phyloP scores from a whole-genome alignment of 768 basidiomycete species.

The Phaeolepiota aurea region DNA sequence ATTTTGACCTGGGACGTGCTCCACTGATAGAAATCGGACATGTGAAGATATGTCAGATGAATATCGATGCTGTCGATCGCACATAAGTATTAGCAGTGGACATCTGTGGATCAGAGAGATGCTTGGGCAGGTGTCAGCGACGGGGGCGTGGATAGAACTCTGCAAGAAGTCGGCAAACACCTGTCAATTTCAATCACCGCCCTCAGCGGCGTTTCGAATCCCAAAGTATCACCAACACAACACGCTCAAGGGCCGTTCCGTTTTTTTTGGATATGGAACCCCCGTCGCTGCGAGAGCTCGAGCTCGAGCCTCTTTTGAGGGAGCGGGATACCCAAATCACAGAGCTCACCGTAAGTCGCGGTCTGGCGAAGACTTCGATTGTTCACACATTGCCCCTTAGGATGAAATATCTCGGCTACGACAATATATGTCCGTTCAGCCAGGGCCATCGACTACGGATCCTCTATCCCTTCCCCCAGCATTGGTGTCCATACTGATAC shows the following conservation, averaged over 20 bases:
- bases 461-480: slow-evolving; percentile 65
- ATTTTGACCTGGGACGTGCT: too few relatives aligned
- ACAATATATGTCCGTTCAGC: slow-evolving; percentile 53
- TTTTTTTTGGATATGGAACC: slow-evolving; percentile 42
- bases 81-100: too few relatives aligned
- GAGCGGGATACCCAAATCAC: slow-evolving; percentile 66
- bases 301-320: slow-evolving; percentile 73
- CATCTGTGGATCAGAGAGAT: too few relatives aligned
- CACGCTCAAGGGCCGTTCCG: neutral
- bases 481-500: slow-evolving; percentile 58
- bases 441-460: slow-evolving; percentile 50
- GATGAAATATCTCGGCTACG: slow-evolving; percentile 68
- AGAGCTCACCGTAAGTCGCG: slow-evolving; percentile 55
- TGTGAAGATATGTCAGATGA: too few relatives aligned
- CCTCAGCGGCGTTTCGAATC: slow-evolving; percentile 1
- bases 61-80: too few relatives aligned
- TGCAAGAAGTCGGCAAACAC: too few relatives aligned
- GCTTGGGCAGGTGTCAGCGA: too few relatives aligned
- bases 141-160: too few relatives aligned
- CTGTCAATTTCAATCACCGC: neutral
- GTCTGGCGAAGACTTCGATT: slow-evolving; percentile 5
- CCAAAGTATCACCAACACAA: neutral
- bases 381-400: slow-evolving; percentile 28
- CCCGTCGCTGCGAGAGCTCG: slow-evolving; percentile 69
- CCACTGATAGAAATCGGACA: too few relatives aligned